Conservation (phyloP, 768 basidiomycete species). For the Trametes elegans region DNA sequence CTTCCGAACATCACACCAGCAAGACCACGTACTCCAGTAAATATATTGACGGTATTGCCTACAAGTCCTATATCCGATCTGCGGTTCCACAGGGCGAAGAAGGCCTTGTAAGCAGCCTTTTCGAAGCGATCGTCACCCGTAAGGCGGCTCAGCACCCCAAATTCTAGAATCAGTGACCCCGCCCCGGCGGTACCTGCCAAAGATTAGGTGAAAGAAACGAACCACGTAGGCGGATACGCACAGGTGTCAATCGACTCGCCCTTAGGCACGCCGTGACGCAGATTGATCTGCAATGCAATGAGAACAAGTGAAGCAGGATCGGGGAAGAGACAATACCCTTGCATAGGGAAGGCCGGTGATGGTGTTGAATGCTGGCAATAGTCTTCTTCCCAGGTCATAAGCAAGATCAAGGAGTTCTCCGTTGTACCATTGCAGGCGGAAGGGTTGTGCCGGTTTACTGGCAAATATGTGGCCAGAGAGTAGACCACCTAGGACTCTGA, state of each 20-base stretch:
- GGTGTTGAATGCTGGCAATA: slow-evolving; percentile 90
- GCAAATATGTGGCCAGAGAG: slow-evolving; percentile 84
- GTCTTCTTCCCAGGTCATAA: slow-evolving; percentile 78
- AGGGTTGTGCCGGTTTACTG: slow-evolving; percentile 60
- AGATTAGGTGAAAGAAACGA: neutral
- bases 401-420: slow-evolving; percentile 81
- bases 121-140: slow-evolving; percentile 91
- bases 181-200: slow-evolving; percentile 83
- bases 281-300: slow-evolving; percentile 59
- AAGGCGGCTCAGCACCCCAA: slow-evolving; percentile 87
- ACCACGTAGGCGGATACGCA: slow-evolving; percentile 36
- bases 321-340: slow-evolving; percentile 48
- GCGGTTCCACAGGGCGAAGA: slow-evolving; percentile 92
- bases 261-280: slow-evolving; percentile 70
- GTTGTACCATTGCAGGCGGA: slow-evolving; percentile 81
- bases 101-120: slow-evolving; percentile 84
- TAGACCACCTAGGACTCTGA: slow-evolving; percentile 89
- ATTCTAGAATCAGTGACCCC: slow-evolving; percentile 90
- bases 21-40: slow-evolving; percentile 63
- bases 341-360: slow-evolving; percentile 92
- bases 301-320: slow-evolving; percentile 8
- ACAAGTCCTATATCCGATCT: slow-evolving; percentile 81
- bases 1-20: neutral
- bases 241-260: slow-evolving; percentile 87
- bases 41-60: slow-evolving; percentile 83